Evolutionary conservation across 306 rosid species (phyloP), one percentile per base, ranked within the genome.

Genomic region (Glycine latifolia): DNA sequence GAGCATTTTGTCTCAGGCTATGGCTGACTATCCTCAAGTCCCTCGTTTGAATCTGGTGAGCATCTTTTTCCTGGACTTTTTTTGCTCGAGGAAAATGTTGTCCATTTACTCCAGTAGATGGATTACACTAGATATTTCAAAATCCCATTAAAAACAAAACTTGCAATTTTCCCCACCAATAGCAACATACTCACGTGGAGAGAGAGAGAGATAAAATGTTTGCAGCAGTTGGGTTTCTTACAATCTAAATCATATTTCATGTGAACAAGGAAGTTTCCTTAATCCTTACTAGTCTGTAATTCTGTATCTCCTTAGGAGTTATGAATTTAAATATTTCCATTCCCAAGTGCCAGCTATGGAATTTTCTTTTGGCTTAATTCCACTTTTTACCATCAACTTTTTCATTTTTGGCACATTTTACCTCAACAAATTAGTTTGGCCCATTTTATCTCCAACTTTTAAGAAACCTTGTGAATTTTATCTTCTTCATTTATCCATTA

Each of bases 21-120:
- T 90, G 95, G 85, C 87, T 65, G 85, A 56, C 53, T 90, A 85
- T 82, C 88, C 95, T 62, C 67, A 89, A 74, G 95, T 97, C 74
- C 97, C 95, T 43, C 79, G 16, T 70, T 89, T 91, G 6, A 90
- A 94, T 77, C 76, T 89, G 82, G 97, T 94, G 73, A 80, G 91
- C 37, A 26, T 62, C 47, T 43, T 65, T 77, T 47, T 35, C 35
- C 35, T 71, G 74, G 14, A 50, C 9, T 43, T 43, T 20, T 43
- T 20, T 9, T 44, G 10, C 77, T 48, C 35, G 8, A 55, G 54
- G 69, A 79, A 49, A 54, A 12, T 81, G 75, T n/a, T 79, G 62
- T 60, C 75, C 49, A 43, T 17, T 70, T 47, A 47, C 52, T 47
- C 52, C 52, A 2, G 52, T 47, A 16, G 58, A 71, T 33, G 59